Evolutionary conservation across 192 early-diverging fungal genomes (phyloP).

Genomic region (Coemansia sp.): DNA sequence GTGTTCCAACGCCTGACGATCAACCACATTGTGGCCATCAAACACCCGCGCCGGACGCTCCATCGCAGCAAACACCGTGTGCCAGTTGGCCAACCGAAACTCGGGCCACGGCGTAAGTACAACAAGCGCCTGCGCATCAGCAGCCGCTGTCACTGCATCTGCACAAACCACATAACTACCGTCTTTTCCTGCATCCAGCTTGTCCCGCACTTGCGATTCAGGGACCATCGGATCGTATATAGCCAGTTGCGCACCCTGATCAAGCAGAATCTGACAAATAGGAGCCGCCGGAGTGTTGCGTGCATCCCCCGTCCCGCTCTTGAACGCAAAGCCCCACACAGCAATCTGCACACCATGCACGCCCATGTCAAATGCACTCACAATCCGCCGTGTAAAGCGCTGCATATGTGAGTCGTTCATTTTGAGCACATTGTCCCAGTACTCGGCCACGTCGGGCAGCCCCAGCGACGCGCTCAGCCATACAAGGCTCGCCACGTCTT

Average conservation of each 20-base stretch:
- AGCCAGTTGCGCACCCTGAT: slow-evolving; percentile 70
- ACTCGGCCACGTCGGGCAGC: slow-evolving; percentile 86
- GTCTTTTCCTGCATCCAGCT: slow-evolving; percentile 25
- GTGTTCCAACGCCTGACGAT: slow-evolving; percentile 64
- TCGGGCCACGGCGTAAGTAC: slow-evolving; percentile 90
- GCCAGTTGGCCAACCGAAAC: slow-evolving; percentile 71
- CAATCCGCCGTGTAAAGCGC: slow-evolving; percentile 75
- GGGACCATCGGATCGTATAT: slow-evolving; percentile 93
- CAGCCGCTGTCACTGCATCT: slow-evolving; percentile 59
- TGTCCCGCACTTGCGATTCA: slow-evolving; percentile 64
- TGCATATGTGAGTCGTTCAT: slow-evolving; percentile 93
- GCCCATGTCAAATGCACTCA: slow-evolving; percentile 73
- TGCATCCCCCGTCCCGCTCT: slow-evolving; percentile 92
- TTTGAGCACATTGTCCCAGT: slow-evolving; percentile 87
- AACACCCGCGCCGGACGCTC: slow-evolving; percentile 85
- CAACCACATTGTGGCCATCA: slow-evolving; percentile 79
- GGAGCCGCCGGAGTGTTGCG: slow-evolving; percentile 90
- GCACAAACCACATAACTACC: no score
- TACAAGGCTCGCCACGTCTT: slow-evolving; percentile 89
- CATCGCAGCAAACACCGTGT: slow-evolving; percentile 66
- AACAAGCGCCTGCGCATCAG: slow-evolving; percentile 70
- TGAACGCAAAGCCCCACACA: slow-evolving; percentile 90
- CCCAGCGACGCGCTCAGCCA: slow-evolving; percentile 82
- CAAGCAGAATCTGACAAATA: slow-evolving; percentile 75
- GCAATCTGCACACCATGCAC: slow-evolving; percentile 79